Percentiles rank a stretch among this genome's conserved stretches.
Conservation (phyloP, 148 eudicot species). For the Fallopia convolvulus region DNA sequence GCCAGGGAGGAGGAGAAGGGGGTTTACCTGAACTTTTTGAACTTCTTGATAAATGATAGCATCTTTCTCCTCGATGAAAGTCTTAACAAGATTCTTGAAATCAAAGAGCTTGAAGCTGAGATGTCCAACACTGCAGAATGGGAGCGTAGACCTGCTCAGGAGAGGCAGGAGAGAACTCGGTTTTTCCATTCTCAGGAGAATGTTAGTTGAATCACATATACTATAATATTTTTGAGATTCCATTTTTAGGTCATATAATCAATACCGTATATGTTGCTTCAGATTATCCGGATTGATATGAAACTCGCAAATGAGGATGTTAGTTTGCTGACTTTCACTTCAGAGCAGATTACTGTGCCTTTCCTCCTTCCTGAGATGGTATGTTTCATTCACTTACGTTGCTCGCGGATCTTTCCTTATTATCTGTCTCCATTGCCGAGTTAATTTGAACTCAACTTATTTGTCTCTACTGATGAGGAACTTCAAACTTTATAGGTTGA, state of each 20-base stretch:
- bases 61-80: conserved; percentile 95
- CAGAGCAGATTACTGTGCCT: conserved; percentile 89
- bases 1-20: conserved; percentile 98
- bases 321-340: conserved; percentile 82
- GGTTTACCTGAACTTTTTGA: conserved; percentile 88
- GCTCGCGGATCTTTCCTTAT: background rate
- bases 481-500: conserved; percentile 58
- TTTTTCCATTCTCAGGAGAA: conserved; percentile 91
- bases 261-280: conserved; percentile 17
- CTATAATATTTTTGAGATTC: background rate
- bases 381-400: conserved; percentile 11
- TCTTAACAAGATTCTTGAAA: conserved; percentile 94
- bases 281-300: conserved; percentile 95
- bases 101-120: conserved; percentile 92
- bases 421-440: background rate
- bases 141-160: conserved; percentile 90
- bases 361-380: conserved; percentile 96
- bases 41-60: conserved; percentile 88
- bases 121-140: conserved; percentile 94
- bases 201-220: conserved; percentile 36
- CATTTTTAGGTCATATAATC: background rate
- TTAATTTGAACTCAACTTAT: background rate
- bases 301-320: conserved; percentile 98
- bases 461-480: background rate
- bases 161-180: conserved; percentile 96